These are phyloP conservation scores for Suillus luteus DNA, from an alignment of 768 basidiomycete species.

Conservation along the genomic window DNA sequence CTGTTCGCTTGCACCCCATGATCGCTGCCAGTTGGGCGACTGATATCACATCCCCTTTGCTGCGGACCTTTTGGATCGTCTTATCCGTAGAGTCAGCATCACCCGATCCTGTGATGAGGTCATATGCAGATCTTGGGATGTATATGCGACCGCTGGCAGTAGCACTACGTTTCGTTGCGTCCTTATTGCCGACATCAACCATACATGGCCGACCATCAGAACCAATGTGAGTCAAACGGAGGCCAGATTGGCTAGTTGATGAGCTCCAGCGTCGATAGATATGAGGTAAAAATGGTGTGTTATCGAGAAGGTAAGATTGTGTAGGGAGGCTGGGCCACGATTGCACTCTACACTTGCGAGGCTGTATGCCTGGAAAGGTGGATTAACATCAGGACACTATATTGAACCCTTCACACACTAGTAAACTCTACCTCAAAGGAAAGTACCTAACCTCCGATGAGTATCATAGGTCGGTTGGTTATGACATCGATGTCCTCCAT, in stretches of 20 bases:
- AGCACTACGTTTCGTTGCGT: constrained; percentile 63
- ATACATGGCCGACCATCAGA: constrained; percentile 69
- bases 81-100: constrained; percentile 16
- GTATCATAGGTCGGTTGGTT: constrained; percentile 85
- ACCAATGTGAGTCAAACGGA: constrained; percentile 73
- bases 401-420: not conserved
- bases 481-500: constrained; percentile 81
- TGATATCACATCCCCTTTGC: constrained; percentile 72
- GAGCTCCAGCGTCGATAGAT: constrained; percentile 28
- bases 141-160: constrained; percentile 74
- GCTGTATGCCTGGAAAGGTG: constrained; percentile 14
- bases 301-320: not conserved
- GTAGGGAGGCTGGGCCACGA: constrained; percentile 10
- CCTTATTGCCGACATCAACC: constrained; percentile 79
- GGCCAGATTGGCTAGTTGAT: constrained; percentile 12
- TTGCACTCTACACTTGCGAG: constrained; percentile 8
- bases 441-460: constrained; percentile 87
- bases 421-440: constrained; percentile 19
- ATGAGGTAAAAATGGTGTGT: not conserved
- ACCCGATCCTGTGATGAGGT: constrained; percentile 50
- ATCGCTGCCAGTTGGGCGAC: constrained; percentile 85
- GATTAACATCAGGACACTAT: constrained; percentile 3
- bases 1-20: constrained; percentile 84
- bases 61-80: constrained; percentile 50
- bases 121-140: constrained; percentile 65